A percentile compares a stretch with the other conserved stretches of the same genome.
Conservation (phyloP, 2,329 filamentous ascomycete species). For the Colletotrichum eleusines region DNA sequence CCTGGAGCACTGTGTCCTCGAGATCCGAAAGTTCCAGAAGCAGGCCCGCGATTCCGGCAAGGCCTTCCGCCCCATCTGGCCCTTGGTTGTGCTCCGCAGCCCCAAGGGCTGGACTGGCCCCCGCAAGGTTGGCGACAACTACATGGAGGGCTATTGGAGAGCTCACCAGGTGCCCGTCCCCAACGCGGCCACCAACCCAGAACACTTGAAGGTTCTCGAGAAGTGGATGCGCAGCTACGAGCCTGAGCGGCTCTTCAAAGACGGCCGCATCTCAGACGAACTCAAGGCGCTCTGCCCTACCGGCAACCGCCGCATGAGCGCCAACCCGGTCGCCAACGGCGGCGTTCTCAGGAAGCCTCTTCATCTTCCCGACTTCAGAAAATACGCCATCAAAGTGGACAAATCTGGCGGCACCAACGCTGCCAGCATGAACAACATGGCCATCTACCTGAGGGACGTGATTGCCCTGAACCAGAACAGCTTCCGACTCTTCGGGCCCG, state of each 20-base stretch:
- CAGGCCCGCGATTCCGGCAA: conserved; percentile 77
- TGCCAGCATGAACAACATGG: conserved; percentile 78
- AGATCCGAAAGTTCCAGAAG: conserved; percentile 78
- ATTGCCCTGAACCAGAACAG: conserved; percentile 72
- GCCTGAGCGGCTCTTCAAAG: conserved; percentile 76
- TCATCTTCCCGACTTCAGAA: conserved; percentile 75
- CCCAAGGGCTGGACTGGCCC: conserved; percentile 87
- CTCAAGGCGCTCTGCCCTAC: conserved; percentile 74
- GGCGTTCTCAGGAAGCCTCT: conserved; percentile 76
- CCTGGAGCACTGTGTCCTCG: conserved; percentile 76
- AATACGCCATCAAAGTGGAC: conserved; percentile 74
- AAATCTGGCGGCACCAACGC: conserved; percentile 67
- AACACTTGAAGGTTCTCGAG: conserved; percentile 77
- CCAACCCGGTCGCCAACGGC: conserved; percentile 81
- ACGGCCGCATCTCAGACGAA: conserved; percentile 72
- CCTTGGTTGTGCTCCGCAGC: conserved; percentile 81
- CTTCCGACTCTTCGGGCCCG: conserved; percentile 83
- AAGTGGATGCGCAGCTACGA: conserved; percentile 83
- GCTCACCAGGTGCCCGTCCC: conserved; percentile 83
- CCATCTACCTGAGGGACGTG: conserved; percentile 75
- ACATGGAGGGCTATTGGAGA: conserved; percentile 82
- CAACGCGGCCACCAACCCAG: conserved; percentile 73
- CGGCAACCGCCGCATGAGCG: conserved; percentile 78
- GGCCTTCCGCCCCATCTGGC: conserved; percentile 79
- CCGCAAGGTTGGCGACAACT: conserved; percentile 76